Percentiles rank a stretch among this genome's conserved stretches.
These are phyloP conservation scores for Fusarium pseudoanthophilum DNA, from an alignment of 2,329 filamentous ascomycete species.

Conservation along the genomic window DNA sequence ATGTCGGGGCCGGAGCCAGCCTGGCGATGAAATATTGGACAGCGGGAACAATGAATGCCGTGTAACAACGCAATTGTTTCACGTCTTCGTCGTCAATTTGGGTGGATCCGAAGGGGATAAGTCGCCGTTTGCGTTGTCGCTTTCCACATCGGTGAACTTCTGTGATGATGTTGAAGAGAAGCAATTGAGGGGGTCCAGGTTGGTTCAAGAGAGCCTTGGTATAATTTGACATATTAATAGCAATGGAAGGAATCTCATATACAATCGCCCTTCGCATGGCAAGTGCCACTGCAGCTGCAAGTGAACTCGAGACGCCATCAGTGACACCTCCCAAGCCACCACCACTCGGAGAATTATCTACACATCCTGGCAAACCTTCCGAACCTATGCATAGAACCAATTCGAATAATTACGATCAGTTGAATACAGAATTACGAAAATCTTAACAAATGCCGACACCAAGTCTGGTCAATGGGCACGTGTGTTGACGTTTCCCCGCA, in stretches of 20 bases:
- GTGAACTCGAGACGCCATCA: neutral
- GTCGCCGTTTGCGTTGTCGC: too few relatives aligned
- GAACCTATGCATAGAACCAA: neutral
- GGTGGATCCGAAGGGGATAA: too few relatives aligned
- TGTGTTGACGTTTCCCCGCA: constrained; percentile 31
- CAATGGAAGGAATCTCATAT: neutral
- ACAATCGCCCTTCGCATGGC: accelerated
- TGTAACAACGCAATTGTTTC: accelerated
- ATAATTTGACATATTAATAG: too few relatives aligned
- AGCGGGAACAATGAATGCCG: too few relatives aligned
- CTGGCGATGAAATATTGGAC: too few relatives aligned
- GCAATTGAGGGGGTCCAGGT: too few relatives aligned
- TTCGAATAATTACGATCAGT: neutral
- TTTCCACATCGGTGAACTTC: too few relatives aligned
- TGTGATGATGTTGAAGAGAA: accelerated
- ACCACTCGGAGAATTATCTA: neutral
- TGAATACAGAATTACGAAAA: constrained; percentile 14
- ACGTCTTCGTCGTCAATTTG: neutral
- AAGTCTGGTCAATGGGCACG: constrained; percentile 15
- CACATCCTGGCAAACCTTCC: neutral
- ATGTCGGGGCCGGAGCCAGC: too few relatives aligned
- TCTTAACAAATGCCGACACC: neutral
- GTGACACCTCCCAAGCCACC: neutral
- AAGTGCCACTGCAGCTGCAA: neutral
- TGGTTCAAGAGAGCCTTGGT: too few relatives aligned